Evolutionary conservation across 768 basidiomycete genomes (phyloP), one percentile per base, ranked within the genome.

Genomic region (Tricholoma bakamatsutake): DNA sequence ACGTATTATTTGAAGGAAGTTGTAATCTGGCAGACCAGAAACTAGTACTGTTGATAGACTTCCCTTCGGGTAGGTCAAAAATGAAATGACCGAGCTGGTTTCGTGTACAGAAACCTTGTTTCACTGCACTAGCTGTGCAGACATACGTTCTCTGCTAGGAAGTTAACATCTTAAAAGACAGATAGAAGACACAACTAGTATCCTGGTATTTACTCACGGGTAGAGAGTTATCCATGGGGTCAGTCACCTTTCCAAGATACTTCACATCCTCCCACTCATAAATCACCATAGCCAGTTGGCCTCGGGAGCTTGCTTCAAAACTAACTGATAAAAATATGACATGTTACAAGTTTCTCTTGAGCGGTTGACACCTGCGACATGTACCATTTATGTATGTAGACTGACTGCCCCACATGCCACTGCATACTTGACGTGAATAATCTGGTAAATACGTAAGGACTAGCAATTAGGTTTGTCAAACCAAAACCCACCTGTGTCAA

Each of bases 261-360:
- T 77, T 72, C 52, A 85, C 85, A 66, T 99, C 97, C 28, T 77
- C 68, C 95, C 95, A 99, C 72, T 98, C 96, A 65, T 98, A 99
- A 21, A 99, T 84, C 52, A 96, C 89, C 80, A 97, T 85, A 27
- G 96, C 92, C 17, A 97, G 75, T 70, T 96, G 90, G 35, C 96
- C 96, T 63, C 85, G 76, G 3, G 93, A 93, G 5, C 77, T 63
- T 15, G 75, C 67, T 62, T 90, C 84, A 73, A 98, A 98, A 4
- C 85, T 84, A 57, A 96, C 86, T 88, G 18, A 54, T 46, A 27
- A 50, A 17, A 10, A 31, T 9, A 30, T 31, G 51, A 65, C 3
- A 30, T 31, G 51, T 66, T 54, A 54, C 27, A 37, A 12, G 21
- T 2, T 30, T 43, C 15, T 11, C 37, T 42, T 55, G 2, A 49